Evolutionary conservation across 352 stramenopile species (phyloP), one percentile per base, ranked within the genome.

Genomic region (Globisporangium viniferum): DNA sequence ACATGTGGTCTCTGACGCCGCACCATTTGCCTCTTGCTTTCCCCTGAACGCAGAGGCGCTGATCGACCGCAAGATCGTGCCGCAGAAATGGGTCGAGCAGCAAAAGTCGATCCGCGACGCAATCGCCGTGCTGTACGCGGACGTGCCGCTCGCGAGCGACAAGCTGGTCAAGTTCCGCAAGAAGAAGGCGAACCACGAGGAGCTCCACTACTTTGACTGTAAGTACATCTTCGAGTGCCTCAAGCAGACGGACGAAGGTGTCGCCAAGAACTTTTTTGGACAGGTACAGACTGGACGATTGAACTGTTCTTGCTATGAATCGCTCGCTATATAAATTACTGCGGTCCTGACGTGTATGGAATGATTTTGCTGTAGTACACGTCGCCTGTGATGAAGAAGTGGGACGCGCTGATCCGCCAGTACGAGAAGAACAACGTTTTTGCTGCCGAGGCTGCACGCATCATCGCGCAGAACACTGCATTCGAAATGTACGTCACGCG

Each of bases 391-490:
- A 73, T 93, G 33, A 92, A 89, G 69, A 75, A 82, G 15, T 94
- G 86, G 86, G 73, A 70, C 24, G 84, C 81, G 22, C 65, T 94
- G 59, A 74, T 92, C 53, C 81, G 77, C 7, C 70, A 82, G 65
- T 94, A 94, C 73, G 84, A 94, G 71, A 91, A 88, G 67, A 86
- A 90, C 69, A 90, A 91, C 65, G 70, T 94, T 20, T 94, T 90
- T 39, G 80, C 79, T 6, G 86, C 84, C 8, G 86, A 94, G 59
- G 73, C 77, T n/a, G 86, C 86, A 39, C 81, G 86, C n/a, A 72
- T 88, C 59, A 81, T 94, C 59, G 69, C 83, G 41, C 84, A 91
- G 72, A 90, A 92, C 71, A 90, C 81, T 20, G 75, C 81, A 35
- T 94, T 84, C 69, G 86, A 94, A 67, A 91, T 94, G 86, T 94